These are phyloP conservation scores for Trametopsis cervina DNA, from an alignment of 768 basidiomycete species.

Conservation along the genomic window DNA sequence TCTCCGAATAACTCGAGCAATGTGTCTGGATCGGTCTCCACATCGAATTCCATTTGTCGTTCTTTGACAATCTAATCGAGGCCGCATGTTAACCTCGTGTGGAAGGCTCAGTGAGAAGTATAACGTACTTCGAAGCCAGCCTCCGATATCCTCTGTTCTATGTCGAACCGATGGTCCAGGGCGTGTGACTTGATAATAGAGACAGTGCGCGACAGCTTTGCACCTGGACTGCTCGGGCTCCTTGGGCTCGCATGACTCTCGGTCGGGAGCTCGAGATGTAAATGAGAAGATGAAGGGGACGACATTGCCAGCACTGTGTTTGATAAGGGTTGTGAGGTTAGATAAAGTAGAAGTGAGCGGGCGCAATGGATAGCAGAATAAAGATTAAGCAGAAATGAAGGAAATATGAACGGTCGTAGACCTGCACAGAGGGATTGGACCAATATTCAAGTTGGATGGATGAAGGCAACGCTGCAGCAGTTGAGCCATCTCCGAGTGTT, in stretches of 20 bases:
- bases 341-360: neutral
- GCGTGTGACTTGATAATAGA: constrained; percentile 84
- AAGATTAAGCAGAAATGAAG: constrained; percentile 1
- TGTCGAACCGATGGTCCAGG: constrained; percentile 65
- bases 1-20: constrained; percentile 77
- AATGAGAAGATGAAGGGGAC: neutral
- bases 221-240: neutral
- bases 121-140: constrained; percentile 71
- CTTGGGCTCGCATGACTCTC: neutral
- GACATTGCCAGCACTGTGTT: constrained; percentile 3
- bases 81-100: constrained; percentile 1
- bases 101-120: too few relatives aligned
- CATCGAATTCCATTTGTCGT: constrained; percentile 83
- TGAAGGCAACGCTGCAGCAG: neutral
- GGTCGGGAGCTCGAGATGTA: neutral
- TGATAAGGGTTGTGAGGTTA: neutral
- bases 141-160: constrained; percentile 72
- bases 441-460: neutral
- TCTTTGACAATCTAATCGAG: constrained; percentile 70
- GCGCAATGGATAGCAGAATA: neutral
- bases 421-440: neutral
- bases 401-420: constrained; percentile 4
- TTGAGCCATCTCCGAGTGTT: too few relatives aligned
- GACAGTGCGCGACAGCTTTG: constrained; percentile 50
- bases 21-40: constrained; percentile 74